phyloP scores from a whole-genome alignment of 257 asterid genomes.

The Cruciata laevipes region DNA sequence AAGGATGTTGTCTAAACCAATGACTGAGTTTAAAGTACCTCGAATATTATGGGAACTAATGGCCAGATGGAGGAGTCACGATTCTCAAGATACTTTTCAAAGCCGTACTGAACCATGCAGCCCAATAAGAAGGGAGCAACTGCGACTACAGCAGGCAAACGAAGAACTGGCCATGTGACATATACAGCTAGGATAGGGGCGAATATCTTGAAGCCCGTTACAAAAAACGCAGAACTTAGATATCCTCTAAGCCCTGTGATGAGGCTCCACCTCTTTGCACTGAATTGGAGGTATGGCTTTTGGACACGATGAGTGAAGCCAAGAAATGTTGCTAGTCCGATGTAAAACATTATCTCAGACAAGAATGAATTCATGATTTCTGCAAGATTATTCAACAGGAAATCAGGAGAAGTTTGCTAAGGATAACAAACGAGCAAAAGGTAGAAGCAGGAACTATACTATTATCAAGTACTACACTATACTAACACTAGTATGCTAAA shows the following conservation, averaged over 20 bases:
- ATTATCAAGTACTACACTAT: too few species aligned
- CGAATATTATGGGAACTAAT: slow-evolving; percentile 74
- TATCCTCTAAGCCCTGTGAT: slow-evolving; percentile 90
- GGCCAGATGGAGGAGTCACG: slow-evolving; percentile 86
- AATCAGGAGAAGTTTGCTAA: slow-evolving; percentile 4
- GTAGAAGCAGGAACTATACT: not conserved
- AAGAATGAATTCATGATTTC: slow-evolving; percentile 49
- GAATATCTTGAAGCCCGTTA: slow-evolving; percentile 64
- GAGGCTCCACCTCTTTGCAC: slow-evolving; percentile 91
- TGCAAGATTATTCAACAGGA: slow-evolving; percentile 38
- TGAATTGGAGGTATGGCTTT: slow-evolving; percentile 82
- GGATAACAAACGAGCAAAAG: not conserved
- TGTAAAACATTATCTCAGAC: slow-evolving; percentile 58
- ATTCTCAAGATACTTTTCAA: slow-evolving; percentile 46
- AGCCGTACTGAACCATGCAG: slow-evolving; percentile 52
- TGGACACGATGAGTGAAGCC: slow-evolving; percentile 52
- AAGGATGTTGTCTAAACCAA: not conserved
- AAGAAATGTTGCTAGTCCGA: slow-evolving; percentile 67
- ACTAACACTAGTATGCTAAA: too few species aligned
- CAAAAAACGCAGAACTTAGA: slow-evolving; percentile 46
- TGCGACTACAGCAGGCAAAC: slow-evolving; percentile 59
- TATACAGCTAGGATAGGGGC: slow-evolving; percentile 64
- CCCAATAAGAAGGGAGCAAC: slow-evolving; percentile 66
- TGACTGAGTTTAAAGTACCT: slow-evolving; percentile 35
- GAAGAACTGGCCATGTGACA: slow-evolving; percentile 76